A percentile compares a stretch with the other conserved stretches of the same genome.
phyloP scores from a whole-genome alignment of 176 grass and related monocot genomes.

The Otatea glauca region DNA sequence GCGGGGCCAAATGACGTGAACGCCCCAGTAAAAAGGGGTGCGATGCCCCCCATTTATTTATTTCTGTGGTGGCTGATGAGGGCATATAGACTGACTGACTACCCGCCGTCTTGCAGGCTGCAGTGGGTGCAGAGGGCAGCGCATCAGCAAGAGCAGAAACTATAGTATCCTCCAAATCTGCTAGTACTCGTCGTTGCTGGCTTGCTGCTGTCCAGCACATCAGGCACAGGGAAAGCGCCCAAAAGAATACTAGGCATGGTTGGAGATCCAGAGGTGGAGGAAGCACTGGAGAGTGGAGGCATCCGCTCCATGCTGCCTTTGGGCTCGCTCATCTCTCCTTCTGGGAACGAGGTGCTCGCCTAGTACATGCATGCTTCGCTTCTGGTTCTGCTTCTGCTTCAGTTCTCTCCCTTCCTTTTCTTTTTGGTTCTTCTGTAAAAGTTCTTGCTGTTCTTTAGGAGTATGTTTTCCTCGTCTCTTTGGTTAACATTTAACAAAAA shows the following conservation, averaged over 20 bases:
- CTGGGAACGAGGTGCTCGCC: conserved; percentile 52
- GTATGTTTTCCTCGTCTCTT: background rate
- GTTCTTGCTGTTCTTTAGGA: background rate
- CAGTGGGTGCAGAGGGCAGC: too few species aligned
- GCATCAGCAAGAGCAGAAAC: background rate
- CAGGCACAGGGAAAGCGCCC: conserved; percentile 8
- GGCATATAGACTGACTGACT: background rate
- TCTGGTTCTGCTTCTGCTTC: background rate
- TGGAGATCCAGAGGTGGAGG: conserved; percentile 28
- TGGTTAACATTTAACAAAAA: background rate
- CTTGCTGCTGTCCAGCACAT: background rate
- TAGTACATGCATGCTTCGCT: background rate
- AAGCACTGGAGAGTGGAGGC: background rate
- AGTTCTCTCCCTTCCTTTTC: background rate
- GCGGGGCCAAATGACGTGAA: conserved; percentile 25
- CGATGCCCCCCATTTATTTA: conserved; percentile 26
- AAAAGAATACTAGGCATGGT: background rate
- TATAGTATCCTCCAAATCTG: too few species aligned
- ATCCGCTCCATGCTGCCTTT: conserved; percentile 37
- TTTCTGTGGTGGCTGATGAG: conserved; percentile 1
- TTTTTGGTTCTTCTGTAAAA: background rate
- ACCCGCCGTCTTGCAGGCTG: background rate
- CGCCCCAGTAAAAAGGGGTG: background rate
- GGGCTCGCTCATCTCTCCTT: conserved; percentile 45
- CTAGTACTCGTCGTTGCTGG: background rate